These are phyloP conservation scores for Leccinum subatratum DNA, from an alignment of 1,284 basidiomycete genomes.

Conservation along the genomic window DNA sequence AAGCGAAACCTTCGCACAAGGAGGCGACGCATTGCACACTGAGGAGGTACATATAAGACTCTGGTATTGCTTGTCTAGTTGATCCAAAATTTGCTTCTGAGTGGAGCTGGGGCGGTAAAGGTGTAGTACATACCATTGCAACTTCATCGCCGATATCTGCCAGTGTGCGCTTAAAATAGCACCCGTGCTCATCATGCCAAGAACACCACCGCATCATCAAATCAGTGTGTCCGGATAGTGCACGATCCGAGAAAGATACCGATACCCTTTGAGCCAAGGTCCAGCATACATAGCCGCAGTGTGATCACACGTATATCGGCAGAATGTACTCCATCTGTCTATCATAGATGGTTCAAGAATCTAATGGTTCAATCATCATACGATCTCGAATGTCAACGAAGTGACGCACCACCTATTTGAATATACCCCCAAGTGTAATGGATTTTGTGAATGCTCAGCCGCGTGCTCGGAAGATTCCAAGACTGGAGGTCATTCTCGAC, in stretches of 20 bases:
- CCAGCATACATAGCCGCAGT: background rate
- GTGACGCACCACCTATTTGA: background rate
- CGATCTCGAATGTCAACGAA: background rate
- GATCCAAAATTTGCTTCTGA: too few relatives aligned
- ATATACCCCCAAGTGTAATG: background rate
- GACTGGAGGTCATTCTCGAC: background rate
- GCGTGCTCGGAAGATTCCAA: background rate
- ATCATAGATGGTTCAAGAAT: background rate
- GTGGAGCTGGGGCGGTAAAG: too few relatives aligned
- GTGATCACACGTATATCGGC: background rate
- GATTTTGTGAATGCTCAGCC: background rate
- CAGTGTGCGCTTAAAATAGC: too few relatives aligned
- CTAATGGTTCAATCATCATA: background rate
- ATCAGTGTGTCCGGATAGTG: too few relatives aligned
- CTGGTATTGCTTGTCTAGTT: conserved; percentile 54
- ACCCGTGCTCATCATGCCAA: too few relatives aligned
- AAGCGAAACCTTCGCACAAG: conserved; percentile 82
- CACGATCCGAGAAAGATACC: background rate
- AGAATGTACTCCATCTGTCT: background rate
- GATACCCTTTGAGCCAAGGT: background rate
- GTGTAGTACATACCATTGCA: too few relatives aligned
- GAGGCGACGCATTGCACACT: conserved; percentile 85
- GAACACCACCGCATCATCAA: too few relatives aligned
- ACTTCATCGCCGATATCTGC: too few relatives aligned
- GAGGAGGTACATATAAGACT: conserved; percentile 88